These are phyloP conservation scores for Colletotrichum sojae DNA, from an alignment of 2,329 filamentous ascomycete species.

Conservation along the genomic window DNA sequence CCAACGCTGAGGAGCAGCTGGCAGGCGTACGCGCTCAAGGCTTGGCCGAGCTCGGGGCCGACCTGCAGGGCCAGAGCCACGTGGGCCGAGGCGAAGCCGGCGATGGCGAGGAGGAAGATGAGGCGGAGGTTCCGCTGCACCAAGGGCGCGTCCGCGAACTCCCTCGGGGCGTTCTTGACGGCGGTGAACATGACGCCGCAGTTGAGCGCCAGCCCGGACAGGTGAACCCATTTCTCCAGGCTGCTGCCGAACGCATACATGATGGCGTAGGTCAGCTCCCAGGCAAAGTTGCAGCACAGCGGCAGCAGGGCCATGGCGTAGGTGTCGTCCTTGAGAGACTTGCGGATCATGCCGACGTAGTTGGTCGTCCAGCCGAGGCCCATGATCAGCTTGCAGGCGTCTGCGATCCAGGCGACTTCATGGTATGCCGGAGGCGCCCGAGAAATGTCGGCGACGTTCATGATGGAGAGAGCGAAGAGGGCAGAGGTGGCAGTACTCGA, in stretches of 20 bases:
- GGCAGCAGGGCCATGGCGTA: slow-evolving; percentile 12
- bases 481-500: too few species aligned
- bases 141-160: not conserved
- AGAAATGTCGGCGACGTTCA: too few species aligned
- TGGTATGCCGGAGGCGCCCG: too few species aligned
- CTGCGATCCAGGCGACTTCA: too few species aligned
- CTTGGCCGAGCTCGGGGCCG: too few species aligned
- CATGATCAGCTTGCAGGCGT: too few species aligned
- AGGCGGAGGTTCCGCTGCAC: slow-evolving; percentile 11
- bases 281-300: slow-evolving; percentile 11
- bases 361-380: too few species aligned
- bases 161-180: not conserved
- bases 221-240: not conserved
- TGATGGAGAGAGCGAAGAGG: too few species aligned
- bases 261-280: slow-evolving; percentile 10
- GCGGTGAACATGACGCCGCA: too few species aligned
- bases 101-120: slow-evolving; percentile 9
- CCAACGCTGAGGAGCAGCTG: too few species aligned
- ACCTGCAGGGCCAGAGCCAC: not conserved
- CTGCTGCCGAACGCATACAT: slow-evolving; percentile 6
- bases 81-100: slow-evolving; percentile 5
- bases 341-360: not conserved
- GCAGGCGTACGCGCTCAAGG: too few species aligned
- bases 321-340: slow-evolving; percentile 1
- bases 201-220: too few species aligned